Conservation (phyloP, 768 basidiomycete genomes). For the Mycena haematopus region DNA sequence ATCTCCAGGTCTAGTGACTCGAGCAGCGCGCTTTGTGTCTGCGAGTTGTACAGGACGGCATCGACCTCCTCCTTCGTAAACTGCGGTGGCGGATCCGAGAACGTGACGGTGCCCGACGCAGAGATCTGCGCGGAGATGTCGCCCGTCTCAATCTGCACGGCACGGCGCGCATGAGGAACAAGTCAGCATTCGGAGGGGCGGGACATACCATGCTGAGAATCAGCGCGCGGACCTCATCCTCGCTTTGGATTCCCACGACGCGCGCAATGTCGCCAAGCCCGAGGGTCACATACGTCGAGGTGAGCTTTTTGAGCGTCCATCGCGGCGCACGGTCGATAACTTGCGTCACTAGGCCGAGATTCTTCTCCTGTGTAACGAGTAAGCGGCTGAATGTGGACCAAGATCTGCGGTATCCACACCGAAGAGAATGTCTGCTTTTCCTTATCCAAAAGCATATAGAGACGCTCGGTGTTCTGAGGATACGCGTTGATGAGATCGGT, state of each 20-base stretch:
- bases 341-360: conserved; percentile 70
- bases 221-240: conserved; percentile 62
- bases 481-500: conserved; percentile 67
- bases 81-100: conserved; percentile 66
- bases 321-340: conserved; percentile 74
- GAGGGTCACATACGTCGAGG: conserved; percentile 82
- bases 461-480: conserved; percentile 55
- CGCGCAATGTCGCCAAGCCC: conserved; percentile 74
- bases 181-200: not conserved
- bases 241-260: conserved; percentile 54
- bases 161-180: not conserved
- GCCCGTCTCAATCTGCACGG: conserved; percentile 65
- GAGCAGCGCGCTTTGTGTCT: conserved; percentile 59
- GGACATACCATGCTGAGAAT: conserved; percentile 75
- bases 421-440: conserved; percentile 57
- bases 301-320: conserved; percentile 82
- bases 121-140: conserved; percentile 77
- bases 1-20: conserved; percentile 59
- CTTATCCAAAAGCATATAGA: conserved; percentile 59
- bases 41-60: conserved; percentile 55
- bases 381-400: not conserved
- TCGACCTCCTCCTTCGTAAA: conserved; percentile 71
- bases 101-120: conserved; percentile 73
- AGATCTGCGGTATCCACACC: conserved; percentile 46
- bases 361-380: conserved; percentile 61